Base-by-base conservation (phyloP, 2,329 filamentous ascomycete genomes). In the Cadophora malorum region DNA sequence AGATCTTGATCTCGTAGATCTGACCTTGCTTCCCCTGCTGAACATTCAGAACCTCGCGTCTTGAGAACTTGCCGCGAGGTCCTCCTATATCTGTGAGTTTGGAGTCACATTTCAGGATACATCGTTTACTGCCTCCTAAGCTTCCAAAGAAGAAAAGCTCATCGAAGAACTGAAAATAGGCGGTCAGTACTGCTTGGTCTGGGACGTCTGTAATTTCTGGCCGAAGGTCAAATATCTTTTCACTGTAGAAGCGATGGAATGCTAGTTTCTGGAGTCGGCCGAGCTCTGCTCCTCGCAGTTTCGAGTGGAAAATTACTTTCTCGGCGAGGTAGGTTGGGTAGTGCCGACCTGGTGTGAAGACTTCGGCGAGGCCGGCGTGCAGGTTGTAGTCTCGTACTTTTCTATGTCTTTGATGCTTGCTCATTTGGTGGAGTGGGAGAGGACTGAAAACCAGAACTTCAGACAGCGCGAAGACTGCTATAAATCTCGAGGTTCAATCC, bases 101-200 rank as follows among this genome's bases (percentile, higher is more conserved):
- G 12, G 21, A 28, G n/a, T 63, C 45, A 14, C 33, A 23, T 12
- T 53, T 49, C 4, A 63, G 21, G 7, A 53, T 12, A 52, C 47
- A 63, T 10, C 61, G 47, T 38, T 41, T 53, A n/a, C 61, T 63
- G 19, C 47, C 53, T n/a, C 28, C 45, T 6, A 70, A 23, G 23
- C 41, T 65, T 3, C 68, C 65, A 31, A 70, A 65, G 63, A 67
- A 70, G 23, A 70, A 70, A 0, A 70, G 52, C 4, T 66, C 65
- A 35, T 70, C 65, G 58, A 70, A 70, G 5, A 67, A 52, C 7
- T 56, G 58, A 8, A 50, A 45, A 50, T 70, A 70, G 3, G 65
- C 50, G 1, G 25, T 45, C 3, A 70, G 19, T 10, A 70, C 63
- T 16, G 41, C 55, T 12, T 14, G 19, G 14, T 69, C 53, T 16